Evolutionary conservation across 768 basidiomycete genomes (phyloP).

Genomic region (Serendipita sp.): DNA sequence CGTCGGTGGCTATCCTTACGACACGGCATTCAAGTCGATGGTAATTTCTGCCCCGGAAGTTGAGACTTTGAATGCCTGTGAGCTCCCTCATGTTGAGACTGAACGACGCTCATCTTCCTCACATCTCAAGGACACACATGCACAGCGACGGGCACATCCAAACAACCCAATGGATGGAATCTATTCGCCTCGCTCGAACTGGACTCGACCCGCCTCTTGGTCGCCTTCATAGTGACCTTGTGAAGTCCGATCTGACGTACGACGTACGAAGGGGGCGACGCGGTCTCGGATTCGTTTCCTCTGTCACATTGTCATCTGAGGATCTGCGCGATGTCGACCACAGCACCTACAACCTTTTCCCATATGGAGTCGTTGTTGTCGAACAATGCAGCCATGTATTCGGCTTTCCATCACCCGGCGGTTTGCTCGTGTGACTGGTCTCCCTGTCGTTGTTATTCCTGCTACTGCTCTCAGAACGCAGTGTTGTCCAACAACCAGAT

Average conservation of each 20-base stretch:
- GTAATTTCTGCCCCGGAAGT: no score
- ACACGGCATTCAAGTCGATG: no score
- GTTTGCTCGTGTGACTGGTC: not conserved
- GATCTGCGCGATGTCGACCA: not conserved
- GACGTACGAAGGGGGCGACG: not conserved
- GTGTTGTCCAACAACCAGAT: not conserved
- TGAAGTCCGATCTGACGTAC: not conserved
- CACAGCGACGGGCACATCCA: not conserved
- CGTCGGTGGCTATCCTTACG: no score
- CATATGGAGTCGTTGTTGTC: not conserved
- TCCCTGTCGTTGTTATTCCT: not conserved
- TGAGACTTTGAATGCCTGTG: not conserved
- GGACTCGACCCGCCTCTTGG: not conserved
- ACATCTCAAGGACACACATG: not conserved
- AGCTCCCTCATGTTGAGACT: not conserved
- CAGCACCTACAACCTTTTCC: not conserved
- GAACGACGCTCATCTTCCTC: not conserved
- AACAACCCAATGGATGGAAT: not conserved
- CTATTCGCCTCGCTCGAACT: not conserved
- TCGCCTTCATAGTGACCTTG: not conserved
- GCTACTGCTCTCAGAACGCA: not conserved
- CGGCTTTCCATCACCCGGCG: not conserved
- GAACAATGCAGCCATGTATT: conserved; percentile 1
- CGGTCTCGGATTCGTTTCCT: not conserved
- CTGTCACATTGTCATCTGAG: not conserved